Base-by-base conservation (phyloP, 108 stramenopile species). In the Thalassiosira profunda region DNA sequence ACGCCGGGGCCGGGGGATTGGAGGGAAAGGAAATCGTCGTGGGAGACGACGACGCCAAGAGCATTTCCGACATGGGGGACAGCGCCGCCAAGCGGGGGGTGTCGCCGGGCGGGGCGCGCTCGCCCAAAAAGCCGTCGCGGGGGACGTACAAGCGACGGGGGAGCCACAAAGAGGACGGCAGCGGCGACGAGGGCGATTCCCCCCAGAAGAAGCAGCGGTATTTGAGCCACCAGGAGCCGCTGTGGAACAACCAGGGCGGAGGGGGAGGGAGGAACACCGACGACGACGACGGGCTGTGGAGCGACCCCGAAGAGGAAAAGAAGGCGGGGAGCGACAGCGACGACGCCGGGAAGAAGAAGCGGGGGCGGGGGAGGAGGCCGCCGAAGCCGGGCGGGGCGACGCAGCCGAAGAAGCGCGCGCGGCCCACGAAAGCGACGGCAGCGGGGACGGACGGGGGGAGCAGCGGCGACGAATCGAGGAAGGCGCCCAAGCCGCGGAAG, bases 61-160 rank as follows among this genome's bases (percentile, higher is more conserved):
- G 65, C 34, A 31, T 67, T 33, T 67, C 65, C 18, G 65, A 67
- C 21, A 44, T 67, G 53, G 65, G 51, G 4, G 65, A 67, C 26
- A 40, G 10, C 48, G 51, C 21, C 25, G 59, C 5, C 45, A 17
- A 29, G 17, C 59, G 14, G 51, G 54, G 0, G 49, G 24, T 17
- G 60, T 11, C 26, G 45, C 14, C 15, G 40, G 56, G 17, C 38
- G 36, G 29, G 18, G 43, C 4, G 17, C 54, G 35, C 3, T 18
- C 17, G 15, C 25, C 21, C 2, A 41, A 17, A 24, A 29, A 23
- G 63, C 54, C 65, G 14, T 58, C 63, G 9, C 52, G 25, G 7
- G 48, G 10, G 2, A 31, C 43, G 47, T 29, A 34, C 21, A 15
- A 51, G 42, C 52, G 44, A 35, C 58, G 64, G 23, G 7, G 23